Base-by-base conservation (phyloP, 192 early-diverging fungal species). In the Coemansia pectinata region DNA sequence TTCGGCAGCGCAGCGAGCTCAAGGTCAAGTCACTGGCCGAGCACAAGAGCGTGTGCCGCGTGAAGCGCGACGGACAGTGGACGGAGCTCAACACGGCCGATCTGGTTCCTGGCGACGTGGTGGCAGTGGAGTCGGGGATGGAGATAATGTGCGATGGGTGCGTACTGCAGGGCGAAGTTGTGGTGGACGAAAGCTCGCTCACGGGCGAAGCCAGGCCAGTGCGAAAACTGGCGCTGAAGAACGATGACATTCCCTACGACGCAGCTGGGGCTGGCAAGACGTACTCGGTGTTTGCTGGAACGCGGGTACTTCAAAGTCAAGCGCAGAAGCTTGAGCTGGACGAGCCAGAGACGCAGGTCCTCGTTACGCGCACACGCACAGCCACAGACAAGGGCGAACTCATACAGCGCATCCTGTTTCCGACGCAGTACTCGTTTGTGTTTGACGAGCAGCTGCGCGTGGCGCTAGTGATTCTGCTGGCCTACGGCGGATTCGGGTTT, bases 201-300 rank as follows among this genome's bases (percentile, higher is more conserved):
- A 94, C 91, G 0, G 92, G 90, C 62, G 93, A 94, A 84, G 91
- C 93, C 5, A 85, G 90, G 67, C 93, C 93, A 1, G 87, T 94
- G 48, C 86, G 90, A 62, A 94, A 94, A 73, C 85, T 92, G 57
- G 70, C 91, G 15, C 77, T 91, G 27, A 86, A 86, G 58, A 66
- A 81, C 62, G 89, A 91, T 45, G 76, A 80, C 60, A 58, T 62
- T 4, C 23, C 69, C 0, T 87, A 85, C 58, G 73, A 83, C 27
- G n/a, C 40, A 3, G 34, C 61, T n/a, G 41, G 61, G 4, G 77
- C 85, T 15, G 63, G 79, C 60, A 91, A 90, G 60, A 62, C 68
- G 55, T 86, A 90, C 71, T 85, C 87, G 27, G 72, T 94, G 5
- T 90, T 87, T 69, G 90, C 90, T 17, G 93, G 93, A 31, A 91